A percentile compares a stretch with the other conserved stretches of the same genome.
These are phyloP conservation scores for Neurospora sp. DNA, from an alignment of 495 filamentous ascomycete species.

Conservation along the genomic window DNA sequence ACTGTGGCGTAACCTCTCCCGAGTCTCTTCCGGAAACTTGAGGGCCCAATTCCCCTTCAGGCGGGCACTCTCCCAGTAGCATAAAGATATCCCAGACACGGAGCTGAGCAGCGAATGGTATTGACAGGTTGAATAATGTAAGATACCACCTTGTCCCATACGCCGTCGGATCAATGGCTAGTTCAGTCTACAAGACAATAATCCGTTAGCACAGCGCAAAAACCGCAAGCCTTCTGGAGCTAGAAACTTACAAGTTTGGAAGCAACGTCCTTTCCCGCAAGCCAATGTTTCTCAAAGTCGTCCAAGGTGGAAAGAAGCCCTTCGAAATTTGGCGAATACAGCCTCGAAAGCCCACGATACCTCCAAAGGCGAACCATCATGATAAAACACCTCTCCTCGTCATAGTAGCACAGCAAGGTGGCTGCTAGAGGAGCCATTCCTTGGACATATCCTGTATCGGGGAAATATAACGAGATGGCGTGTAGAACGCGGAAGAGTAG, in stretches of 20 bases:
- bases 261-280: slow-evolving; percentile 64
- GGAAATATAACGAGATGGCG: slow-evolving; percentile 79
- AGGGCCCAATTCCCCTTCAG: slow-evolving; percentile 12
- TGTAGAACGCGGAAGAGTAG: slow-evolving; percentile 90
- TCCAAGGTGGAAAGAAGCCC: slow-evolving; percentile 80
- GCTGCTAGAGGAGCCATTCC: slow-evolving; percentile 94
- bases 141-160: slow-evolving; percentile 98
- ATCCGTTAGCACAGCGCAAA: slow-evolving; percentile 1
- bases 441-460: slow-evolving; percentile 90
- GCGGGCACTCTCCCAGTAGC: slow-evolving; percentile 69
- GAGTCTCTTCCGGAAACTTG: slow-evolving; percentile 4
- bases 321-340: slow-evolving; percentile 77
- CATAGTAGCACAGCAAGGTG: slow-evolving; percentile 91
- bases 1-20: neutral
- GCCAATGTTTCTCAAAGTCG: slow-evolving; percentile 83
- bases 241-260: slow-evolving; percentile 59
- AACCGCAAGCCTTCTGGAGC: neutral
- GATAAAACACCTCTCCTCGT: slow-evolving; percentile 87
- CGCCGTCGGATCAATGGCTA: slow-evolving; percentile 74
- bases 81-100: slow-evolving; percentile 98
- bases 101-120: slow-evolving; percentile 94
- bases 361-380: slow-evolving; percentile 93
- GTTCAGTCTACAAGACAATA: slow-evolving; percentile 48
- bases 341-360: slow-evolving; percentile 69
- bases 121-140: slow-evolving; percentile 93